phyloP scores from a whole-genome alignment of 2,329 filamentous ascomycete genomes.

The Aspergillus sp. region DNA sequence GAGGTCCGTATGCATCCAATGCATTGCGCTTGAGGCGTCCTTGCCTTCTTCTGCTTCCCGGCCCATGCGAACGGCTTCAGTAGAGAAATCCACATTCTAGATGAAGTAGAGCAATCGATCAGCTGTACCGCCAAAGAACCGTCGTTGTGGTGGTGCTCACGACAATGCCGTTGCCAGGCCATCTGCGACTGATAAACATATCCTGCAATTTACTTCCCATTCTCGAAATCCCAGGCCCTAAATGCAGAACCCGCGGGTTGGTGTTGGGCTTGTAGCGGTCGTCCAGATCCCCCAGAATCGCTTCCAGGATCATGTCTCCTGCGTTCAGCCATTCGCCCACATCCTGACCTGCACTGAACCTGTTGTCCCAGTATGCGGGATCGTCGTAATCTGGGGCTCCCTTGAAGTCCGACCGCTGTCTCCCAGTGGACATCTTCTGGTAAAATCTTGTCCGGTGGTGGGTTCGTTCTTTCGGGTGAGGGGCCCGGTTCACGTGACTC shows the following conservation, averaged over 20 bases:
- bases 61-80: conserved; percentile 30
- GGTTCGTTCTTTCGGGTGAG: too few relatives aligned
- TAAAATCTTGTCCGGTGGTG: too few relatives aligned
- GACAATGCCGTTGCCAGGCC: conserved; percentile 25
- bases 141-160: conserved; percentile 13
- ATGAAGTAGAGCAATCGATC: background rate
- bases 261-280: background rate
- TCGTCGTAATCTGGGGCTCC: conserved; percentile 29
- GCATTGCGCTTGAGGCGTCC: conserved; percentile 8
- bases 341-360: conserved; percentile 29
- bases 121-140: background rate
- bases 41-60: conserved; percentile 16
- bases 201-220: conserved; percentile 25
- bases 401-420: conserved; percentile 13
- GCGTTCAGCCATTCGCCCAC: conserved; percentile 32
- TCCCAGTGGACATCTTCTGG: background rate
- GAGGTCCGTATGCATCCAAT: conserved; percentile 24
- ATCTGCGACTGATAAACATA: conserved; percentile 16
- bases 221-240: conserved; percentile 28
- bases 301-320: conserved; percentile 23
- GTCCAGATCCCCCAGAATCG: conserved; percentile 19
- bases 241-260: conserved; percentile 22
- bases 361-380: conserved; percentile 25
- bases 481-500: too few relatives aligned
- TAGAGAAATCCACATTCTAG: conserved; percentile 31